phyloP scores from a whole-genome alignment of 139 green algal genomes.

The Penium margaritaceum region DNA sequence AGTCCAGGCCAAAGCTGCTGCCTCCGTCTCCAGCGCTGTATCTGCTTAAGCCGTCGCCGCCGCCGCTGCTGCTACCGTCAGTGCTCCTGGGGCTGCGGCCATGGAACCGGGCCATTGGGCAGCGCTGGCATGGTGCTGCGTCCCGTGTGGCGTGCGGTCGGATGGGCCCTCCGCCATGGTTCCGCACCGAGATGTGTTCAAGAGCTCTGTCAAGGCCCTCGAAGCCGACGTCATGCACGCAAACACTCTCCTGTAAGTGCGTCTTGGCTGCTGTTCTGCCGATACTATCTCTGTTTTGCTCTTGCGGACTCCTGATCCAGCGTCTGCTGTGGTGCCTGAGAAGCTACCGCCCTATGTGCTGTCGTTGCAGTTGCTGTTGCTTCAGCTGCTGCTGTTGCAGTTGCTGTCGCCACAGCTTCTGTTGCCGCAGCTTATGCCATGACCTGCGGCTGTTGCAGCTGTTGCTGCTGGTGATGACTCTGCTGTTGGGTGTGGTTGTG shows the following conservation, averaged over 20 bases:
- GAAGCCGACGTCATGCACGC: slow-evolving; percentile 42
- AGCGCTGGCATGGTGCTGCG: no score
- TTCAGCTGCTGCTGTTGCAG: not conserved
- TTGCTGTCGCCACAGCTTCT: not conserved
- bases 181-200: slow-evolving; percentile 11
- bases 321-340: not conserved
- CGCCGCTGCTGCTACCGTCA: no score
- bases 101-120: no score
- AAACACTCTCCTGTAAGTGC: slow-evolving; percentile 37
- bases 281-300: not conserved
- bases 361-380: not conserved
- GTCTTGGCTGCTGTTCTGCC: not conserved
- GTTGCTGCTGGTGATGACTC: no score
- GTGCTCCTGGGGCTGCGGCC: no score
- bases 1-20: no score
- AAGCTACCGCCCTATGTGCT: no score
- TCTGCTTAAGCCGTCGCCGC: no score
- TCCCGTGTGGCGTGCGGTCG: no score
- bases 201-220: slow-evolving; percentile 36
- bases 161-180: no score
- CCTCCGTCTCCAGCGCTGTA: no score
- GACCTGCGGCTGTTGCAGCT: no score
- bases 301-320: not conserved
- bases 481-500: not conserved
- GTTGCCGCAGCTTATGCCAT: not conserved